Percentiles rank a stretch among this genome's conserved stretches.
Conservation (phyloP, 139 green algal genomes). For the Asterochloris erici region DNA sequence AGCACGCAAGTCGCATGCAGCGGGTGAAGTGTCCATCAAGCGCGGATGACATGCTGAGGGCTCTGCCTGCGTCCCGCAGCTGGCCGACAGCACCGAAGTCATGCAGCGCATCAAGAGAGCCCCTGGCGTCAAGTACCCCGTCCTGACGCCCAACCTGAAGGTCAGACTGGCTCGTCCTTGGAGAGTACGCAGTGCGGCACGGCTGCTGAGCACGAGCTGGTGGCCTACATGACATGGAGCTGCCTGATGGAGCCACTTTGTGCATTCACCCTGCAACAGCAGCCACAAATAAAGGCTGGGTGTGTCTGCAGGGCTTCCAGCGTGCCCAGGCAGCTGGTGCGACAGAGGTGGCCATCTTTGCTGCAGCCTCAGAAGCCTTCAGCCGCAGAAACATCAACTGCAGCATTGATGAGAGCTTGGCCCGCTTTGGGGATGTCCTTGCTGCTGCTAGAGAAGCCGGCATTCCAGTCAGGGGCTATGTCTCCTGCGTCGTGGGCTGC, state of each 20-base stretch:
- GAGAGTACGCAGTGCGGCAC: neutral
- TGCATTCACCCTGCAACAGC: neutral
- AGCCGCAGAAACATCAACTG: constrained; percentile 86
- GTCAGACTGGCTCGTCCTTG: constrained; percentile 1
- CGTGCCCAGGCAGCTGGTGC: constrained; percentile 70
- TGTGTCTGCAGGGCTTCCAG: constrained; percentile 66
- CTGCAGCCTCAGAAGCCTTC: constrained; percentile 80
- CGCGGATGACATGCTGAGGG: too few species aligned
- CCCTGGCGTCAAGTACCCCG: constrained; percentile 62
- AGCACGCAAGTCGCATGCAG: too few species aligned
- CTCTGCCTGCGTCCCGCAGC: constrained; percentile 49
- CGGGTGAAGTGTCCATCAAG: too few species aligned
- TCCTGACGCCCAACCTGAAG: constrained; percentile 87
- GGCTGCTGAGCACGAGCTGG: neutral
- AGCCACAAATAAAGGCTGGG: neutral
- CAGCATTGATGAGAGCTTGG: constrained; percentile 64
- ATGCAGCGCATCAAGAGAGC: constrained; percentile 46
- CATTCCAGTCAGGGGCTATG: constrained; percentile 73
- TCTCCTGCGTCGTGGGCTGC: constrained; percentile 81
- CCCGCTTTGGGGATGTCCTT: constrained; percentile 62
- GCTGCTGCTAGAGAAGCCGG: constrained; percentile 41
- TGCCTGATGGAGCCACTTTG: neutral
- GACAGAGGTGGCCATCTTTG: constrained; percentile 88
- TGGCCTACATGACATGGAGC: neutral
- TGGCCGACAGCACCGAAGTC: constrained; percentile 78